Conservation (phyloP, 2,329 filamentous ascomycete genomes). For the Chalaropsis ovoidea region DNA sequence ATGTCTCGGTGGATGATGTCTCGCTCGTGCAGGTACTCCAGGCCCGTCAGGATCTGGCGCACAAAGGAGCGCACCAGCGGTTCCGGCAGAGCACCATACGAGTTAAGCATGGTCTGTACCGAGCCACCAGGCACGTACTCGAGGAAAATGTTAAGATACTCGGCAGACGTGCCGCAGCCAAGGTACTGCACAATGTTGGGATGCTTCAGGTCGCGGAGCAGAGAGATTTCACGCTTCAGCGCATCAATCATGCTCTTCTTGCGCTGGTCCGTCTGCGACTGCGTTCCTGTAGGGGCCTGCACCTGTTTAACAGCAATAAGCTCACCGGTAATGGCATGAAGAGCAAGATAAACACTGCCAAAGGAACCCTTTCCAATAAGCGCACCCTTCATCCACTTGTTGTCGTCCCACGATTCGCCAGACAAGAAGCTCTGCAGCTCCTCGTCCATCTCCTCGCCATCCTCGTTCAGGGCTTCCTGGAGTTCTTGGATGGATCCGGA, state of each 20-base stretch:
- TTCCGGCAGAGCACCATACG: slow-evolving; percentile 89
- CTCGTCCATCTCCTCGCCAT: slow-evolving; percentile 84
- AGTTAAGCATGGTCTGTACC: slow-evolving; percentile 96
- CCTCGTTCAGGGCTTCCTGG: slow-evolving; percentile 73
- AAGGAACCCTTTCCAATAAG: slow-evolving; percentile 96
- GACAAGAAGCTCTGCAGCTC: slow-evolving; percentile 83
- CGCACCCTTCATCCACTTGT: slow-evolving; percentile 99
- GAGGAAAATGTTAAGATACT: slow-evolving; percentile 97
- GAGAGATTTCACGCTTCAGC: slow-evolving; percentile 88
- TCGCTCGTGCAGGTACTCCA: slow-evolving; percentile 84
- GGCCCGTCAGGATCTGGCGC: slow-evolving; percentile 81
- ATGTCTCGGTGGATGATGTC: slow-evolving; percentile 99
- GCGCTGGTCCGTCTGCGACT: slow-evolving; percentile 72
- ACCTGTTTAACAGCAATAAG: slow-evolving; percentile 98
- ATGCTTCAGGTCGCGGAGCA: slow-evolving; percentile 87
- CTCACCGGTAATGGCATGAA: slow-evolving; percentile 93
- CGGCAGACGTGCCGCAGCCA: slow-evolving; percentile 81
- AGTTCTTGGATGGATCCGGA: slow-evolving; percentile 72
- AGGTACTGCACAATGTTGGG: slow-evolving; percentile 97
- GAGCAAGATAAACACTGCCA: slow-evolving; percentile 84
- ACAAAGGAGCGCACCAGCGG: slow-evolving; percentile 94
- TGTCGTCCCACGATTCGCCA: slow-evolving; percentile 88
- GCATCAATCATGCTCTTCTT: slow-evolving; percentile 99
- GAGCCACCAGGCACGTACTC: slow-evolving; percentile 97
- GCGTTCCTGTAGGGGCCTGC: slow-evolving; percentile 70